phyloP scores from a whole-genome alignment of 2,329 filamentous ascomycete species.

The Nemania sp. region DNA sequence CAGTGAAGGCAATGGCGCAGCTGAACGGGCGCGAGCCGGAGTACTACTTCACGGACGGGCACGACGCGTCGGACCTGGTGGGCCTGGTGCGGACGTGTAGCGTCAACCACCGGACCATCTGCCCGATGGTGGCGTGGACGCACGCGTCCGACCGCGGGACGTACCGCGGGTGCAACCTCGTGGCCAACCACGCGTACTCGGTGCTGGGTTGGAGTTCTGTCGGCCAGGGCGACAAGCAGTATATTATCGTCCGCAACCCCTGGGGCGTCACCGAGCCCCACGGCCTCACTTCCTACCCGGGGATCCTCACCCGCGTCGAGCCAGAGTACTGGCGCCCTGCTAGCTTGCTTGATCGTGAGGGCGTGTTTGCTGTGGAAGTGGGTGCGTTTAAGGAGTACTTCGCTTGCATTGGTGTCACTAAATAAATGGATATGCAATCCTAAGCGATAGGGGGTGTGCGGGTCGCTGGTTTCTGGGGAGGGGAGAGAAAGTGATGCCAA shows the following conservation, averaged over 20 bases:
- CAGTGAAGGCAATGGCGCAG: constrained; percentile 50
- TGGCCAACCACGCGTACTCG: constrained; percentile 51
- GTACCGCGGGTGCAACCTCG: constrained; percentile 47
- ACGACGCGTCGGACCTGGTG: constrained; percentile 41
- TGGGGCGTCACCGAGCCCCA: constrained; percentile 49
- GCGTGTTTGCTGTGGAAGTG: constrained; percentile 43
- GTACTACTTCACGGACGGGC: constrained; percentile 42
- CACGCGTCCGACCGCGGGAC: constrained; percentile 41
- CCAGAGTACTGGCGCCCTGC: constrained; percentile 44
- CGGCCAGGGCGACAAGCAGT: constrained; percentile 43
- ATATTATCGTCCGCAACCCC: constrained; percentile 49
- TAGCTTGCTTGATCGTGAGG: constrained; percentile 42
- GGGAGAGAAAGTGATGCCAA: background rate
- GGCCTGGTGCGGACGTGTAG: constrained; percentile 45
- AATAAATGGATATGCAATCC: constrained; percentile 18
- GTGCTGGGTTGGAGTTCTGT: constrained; percentile 44
- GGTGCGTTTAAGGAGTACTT: constrained; percentile 45
- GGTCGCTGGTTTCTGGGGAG: background rate
- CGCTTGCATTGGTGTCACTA: constrained; percentile 38
- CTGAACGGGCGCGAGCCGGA: constrained; percentile 45
- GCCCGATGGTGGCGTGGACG: constrained; percentile 47
- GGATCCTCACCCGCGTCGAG: constrained; percentile 44
- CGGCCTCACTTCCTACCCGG: constrained; percentile 45
- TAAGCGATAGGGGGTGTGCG: background rate
- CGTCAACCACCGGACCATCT: constrained; percentile 49